Conservation (phyloP, 176 grass and related monocot genomes). For the Oryza rufipogon region DNA sequence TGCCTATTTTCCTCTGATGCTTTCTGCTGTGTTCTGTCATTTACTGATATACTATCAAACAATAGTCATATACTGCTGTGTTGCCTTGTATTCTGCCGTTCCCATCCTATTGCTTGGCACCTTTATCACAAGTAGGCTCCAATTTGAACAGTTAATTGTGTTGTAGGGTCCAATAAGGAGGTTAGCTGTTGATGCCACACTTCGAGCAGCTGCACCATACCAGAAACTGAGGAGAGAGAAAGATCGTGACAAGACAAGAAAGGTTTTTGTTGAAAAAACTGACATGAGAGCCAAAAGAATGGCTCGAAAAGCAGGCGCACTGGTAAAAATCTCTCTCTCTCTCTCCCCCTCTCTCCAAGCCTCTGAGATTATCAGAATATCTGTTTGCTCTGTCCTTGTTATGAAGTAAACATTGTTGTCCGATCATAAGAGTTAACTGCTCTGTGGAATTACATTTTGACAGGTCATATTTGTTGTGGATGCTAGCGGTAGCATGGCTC, state of each 20-base stretch:
- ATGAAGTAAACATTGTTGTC: neutral
- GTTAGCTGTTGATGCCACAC: conserved; percentile 95
- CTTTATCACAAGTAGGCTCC: conserved; percentile 28
- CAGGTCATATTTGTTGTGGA: conserved; percentile 98
- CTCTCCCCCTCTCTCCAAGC: neutral
- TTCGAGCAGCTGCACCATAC: conserved; percentile 98
- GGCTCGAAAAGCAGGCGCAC: conserved; percentile 98
- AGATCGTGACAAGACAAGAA: conserved; percentile 64
- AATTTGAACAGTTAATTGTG: conserved; percentile 31
- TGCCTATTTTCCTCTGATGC: conserved; percentile 17
- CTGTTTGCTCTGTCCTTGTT: conserved; percentile 5
- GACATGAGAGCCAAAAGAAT: conserved; percentile 99
- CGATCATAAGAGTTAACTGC: neutral
- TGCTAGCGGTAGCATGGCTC: conserved; percentile 98
- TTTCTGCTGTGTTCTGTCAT: neutral
- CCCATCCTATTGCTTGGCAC: conserved; percentile 6
- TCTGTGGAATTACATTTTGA: conserved; percentile 36
- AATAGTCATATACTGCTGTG: conserved; percentile 4
- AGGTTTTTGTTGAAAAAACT: conserved; percentile 97
- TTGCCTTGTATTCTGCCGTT: neutral
- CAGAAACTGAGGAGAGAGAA: conserved; percentile 87
- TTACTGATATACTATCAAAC: conserved; percentile 2
- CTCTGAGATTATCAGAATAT: conserved; percentile 8
- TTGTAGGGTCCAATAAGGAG: conserved; percentile 91
- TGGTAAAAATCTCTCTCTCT: conserved; percentile 56